Evolutionary conservation across 345 rosid species (phyloP).

Genomic region (Salix exigua): DNA sequence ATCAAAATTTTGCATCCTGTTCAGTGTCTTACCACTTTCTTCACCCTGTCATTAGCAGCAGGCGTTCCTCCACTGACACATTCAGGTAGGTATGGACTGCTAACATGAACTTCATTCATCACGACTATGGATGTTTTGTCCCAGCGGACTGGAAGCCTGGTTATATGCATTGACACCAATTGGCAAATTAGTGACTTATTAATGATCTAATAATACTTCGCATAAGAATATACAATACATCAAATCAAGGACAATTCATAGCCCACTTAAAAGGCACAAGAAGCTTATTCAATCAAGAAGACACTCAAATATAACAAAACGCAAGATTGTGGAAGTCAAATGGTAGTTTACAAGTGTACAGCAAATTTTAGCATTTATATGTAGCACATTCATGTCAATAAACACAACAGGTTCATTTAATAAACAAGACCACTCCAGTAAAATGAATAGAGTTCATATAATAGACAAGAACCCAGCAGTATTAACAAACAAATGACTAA

Average conservation of each 20-base stretch:
- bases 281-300: neutral
- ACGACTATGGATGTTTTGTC: slow-evolving; percentile 87
- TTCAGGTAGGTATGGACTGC: slow-evolving; percentile 82
- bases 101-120: slow-evolving; percentile 87
- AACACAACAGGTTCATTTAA: neutral
- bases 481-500: neutral
- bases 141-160: slow-evolving; percentile 97
- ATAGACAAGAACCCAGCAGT: neutral
- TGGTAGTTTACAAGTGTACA: neutral
- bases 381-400: neutral
- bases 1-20: neutral
- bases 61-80: slow-evolving; percentile 88
- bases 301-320: neutral
- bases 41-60: slow-evolving; percentile 94
- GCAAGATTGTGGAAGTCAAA: neutral
- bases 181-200: neutral
- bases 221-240: neutral
- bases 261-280: neutral
- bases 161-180: slow-evolving; percentile 7
- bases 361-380: neutral
- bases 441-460: neutral
- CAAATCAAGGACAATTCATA: neutral
- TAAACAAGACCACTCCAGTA: neutral
- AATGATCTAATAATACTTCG: neutral
- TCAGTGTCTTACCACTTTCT: slow-evolving; percentile 77